These are phyloP conservation scores for Phaeophleospora eucalypticola DNA, from an alignment of 2,329 filamentous ascomycete genomes.

Conservation along the genomic window DNA sequence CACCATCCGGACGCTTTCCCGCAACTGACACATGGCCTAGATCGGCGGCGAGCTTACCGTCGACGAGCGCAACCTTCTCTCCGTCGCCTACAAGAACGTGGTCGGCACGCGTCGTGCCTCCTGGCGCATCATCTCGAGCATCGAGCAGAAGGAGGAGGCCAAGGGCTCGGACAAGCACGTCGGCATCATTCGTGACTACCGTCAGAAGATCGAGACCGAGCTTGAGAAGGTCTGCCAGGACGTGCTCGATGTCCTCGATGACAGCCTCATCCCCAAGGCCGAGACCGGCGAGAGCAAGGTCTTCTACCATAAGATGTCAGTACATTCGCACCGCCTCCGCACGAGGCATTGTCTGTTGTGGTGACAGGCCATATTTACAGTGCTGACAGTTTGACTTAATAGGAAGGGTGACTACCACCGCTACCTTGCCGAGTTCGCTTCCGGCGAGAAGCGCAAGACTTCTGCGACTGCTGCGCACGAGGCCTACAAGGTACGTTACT, in stretches of 20 bases:
- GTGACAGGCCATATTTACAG: neutral
- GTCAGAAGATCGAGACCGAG: conserved; percentile 96
- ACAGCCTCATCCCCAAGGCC: conserved; percentile 91
- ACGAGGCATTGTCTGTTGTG: neutral
- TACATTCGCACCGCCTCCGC: conserved; percentile 22
- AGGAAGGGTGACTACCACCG: conserved; percentile 98
- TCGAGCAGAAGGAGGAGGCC: conserved; percentile 99
- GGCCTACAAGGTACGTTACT: conserved; percentile 82
- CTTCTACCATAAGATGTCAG: conserved; percentile 99
- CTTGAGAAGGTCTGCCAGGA: conserved; percentile 98
- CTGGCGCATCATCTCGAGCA: conserved; percentile 99
- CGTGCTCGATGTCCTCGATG: conserved; percentile 89
- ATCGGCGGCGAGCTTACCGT: conserved; percentile 64
- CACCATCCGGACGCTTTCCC: neutral
- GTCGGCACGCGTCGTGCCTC: conserved; percentile 96
- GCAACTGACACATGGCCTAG: conserved; percentile 36
- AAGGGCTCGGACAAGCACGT: conserved; percentile 97
- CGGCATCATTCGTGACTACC: conserved; percentile 89
- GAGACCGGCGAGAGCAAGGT: conserved; percentile 98
- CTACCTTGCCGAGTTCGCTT: conserved; percentile 89
- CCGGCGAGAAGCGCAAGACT: conserved; percentile 85
- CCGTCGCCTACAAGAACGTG: conserved; percentile 99
- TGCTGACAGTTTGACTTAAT: conserved; percentile 21
- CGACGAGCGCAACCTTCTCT: conserved; percentile 83
- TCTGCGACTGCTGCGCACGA: conserved; percentile 84